These are phyloP conservation scores for Trichoderma arundinaceum DNA, from an alignment of 2,329 filamentous ascomycete species.

Conservation along the genomic window DNA sequence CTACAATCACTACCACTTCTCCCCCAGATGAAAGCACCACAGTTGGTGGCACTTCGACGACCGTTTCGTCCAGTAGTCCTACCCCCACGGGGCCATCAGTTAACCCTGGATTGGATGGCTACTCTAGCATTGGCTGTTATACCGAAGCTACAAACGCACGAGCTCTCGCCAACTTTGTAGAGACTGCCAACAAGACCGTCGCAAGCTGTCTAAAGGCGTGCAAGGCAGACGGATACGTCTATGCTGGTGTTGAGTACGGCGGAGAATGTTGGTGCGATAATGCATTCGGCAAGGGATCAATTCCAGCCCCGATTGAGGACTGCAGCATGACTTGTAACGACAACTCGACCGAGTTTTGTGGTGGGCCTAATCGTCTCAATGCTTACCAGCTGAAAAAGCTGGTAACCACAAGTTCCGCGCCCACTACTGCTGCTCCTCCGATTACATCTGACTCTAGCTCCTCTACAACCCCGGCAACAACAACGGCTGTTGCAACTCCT, in stretches of 20 bases:
- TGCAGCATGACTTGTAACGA: constrained; percentile 47
- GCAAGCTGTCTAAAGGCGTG: constrained; percentile 45
- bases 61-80: constrained; percentile 36
- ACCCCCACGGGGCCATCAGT: constrained; percentile 35
- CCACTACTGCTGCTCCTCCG: constrained; percentile 30
- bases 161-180: constrained; percentile 41
- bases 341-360: constrained; percentile 48
- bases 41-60: constrained; percentile 40
- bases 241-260: constrained; percentile 49
- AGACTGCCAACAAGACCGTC: constrained; percentile 41
- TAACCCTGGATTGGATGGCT: constrained; percentile 34
- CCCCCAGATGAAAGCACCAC: background rate
- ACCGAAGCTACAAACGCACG: constrained; percentile 43
- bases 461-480: background rate
- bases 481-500: constrained; percentile 39
- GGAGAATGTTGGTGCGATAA: constrained; percentile 50
- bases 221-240: constrained; percentile 39
- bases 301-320: constrained; percentile 41
- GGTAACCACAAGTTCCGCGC: constrained; percentile 36
- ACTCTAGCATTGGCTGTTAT: constrained; percentile 47
- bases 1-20: constrained; percentile 41
- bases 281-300: constrained; percentile 38
- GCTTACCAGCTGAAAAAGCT: constrained; percentile 39
- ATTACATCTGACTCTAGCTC: background rate
- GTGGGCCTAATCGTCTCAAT: constrained; percentile 45